Evolutionary conservation across 2,329 filamentous ascomycete species (phyloP).

Genomic region (Sporothrix euskadiensis): DNA sequence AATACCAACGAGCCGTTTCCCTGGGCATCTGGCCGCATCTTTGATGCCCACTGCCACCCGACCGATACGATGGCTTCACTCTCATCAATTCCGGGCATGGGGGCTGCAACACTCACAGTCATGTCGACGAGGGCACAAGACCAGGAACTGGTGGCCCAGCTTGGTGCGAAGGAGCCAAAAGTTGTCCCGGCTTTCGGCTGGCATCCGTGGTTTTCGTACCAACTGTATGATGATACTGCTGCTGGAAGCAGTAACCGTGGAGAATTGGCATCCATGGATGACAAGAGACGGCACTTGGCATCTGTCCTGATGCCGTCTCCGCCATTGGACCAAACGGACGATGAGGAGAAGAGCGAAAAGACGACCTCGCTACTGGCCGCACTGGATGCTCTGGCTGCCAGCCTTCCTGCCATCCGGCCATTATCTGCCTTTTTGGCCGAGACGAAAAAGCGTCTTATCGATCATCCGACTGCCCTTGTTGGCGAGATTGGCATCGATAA

Average conservation of each 20-base stretch:
- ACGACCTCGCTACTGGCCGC: conserved; percentile 40
- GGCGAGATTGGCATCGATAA: conserved; percentile 80
- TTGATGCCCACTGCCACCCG: conserved; percentile 81
- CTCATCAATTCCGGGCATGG: conserved; percentile 62
- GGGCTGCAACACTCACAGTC: conserved; percentile 64
- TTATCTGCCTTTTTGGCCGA: conserved; percentile 47
- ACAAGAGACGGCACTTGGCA: conserved; percentile 62
- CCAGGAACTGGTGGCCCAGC: conserved; percentile 67
- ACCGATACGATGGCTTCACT: conserved; percentile 72
- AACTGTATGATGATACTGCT: conserved; percentile 65
- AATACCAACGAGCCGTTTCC: conserved; percentile 53
- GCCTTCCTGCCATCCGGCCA: conserved; percentile 61
- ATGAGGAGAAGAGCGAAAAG: not conserved
- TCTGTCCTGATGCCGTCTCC: conserved; percentile 62
- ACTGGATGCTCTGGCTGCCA: conserved; percentile 47
- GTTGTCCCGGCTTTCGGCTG: conserved; percentile 75
- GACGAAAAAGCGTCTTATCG: conserved; percentile 56
- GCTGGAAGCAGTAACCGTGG: not conserved
- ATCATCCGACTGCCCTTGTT: conserved; percentile 63
- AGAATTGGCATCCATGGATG: conserved; percentile 31
- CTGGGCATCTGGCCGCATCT: conserved; percentile 66
- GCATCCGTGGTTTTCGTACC: conserved; percentile 85
- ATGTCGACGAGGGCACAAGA: conserved; percentile 79
- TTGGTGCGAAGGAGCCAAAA: conserved; percentile 50
- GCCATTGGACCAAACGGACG: too few relatives aligned